A percentile compares a stretch with the other conserved stretches of the same genome.
These are phyloP conservation scores for Termitomyces titanicus DNA, from an alignment of 768 basidiomycete genomes.

Conservation along the genomic window DNA sequence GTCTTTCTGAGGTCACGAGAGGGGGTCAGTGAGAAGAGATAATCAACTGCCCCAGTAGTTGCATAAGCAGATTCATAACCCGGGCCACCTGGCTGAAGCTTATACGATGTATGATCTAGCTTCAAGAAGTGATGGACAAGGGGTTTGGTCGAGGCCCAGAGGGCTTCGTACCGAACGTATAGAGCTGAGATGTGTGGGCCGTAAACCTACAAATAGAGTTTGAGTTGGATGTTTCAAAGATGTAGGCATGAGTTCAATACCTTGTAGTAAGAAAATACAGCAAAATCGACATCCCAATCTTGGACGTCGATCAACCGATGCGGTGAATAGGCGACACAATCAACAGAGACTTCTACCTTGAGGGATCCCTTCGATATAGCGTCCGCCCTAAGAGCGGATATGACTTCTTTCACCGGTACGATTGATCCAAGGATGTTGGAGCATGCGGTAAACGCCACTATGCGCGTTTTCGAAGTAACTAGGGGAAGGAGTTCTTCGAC, in stretches of 20 bases:
- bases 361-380: constrained; percentile 49
- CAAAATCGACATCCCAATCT: constrained; percentile 76
- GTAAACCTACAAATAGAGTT: constrained; percentile 48
- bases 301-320: constrained; percentile 69
- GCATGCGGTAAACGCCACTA: constrained; percentile 71
- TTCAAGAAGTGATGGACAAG: constrained; percentile 71
- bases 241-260: constrained; percentile 32
- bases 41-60: constrained; percentile 55
- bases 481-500: constrained; percentile 57
- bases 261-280: constrained; percentile 74
- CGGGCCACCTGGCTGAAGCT: constrained; percentile 71
- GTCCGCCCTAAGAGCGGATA: constrained; percentile 44
- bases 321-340: constrained; percentile 79
- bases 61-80: constrained; percentile 71
- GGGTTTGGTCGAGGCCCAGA: constrained; percentile 50
- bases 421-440: constrained; percentile 74
- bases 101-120: constrained; percentile 43
- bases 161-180: constrained; percentile 49
- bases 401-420: constrained; percentile 55
- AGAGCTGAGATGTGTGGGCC: constrained; percentile 69
- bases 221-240: neutral
- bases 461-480: constrained; percentile 60
- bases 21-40: constrained; percentile 59
- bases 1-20: constrained; percentile 42
- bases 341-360: constrained; percentile 66